phyloP scores from a whole-genome alignment of 768 basidiomycete species.

The Russula brevipes region DNA sequence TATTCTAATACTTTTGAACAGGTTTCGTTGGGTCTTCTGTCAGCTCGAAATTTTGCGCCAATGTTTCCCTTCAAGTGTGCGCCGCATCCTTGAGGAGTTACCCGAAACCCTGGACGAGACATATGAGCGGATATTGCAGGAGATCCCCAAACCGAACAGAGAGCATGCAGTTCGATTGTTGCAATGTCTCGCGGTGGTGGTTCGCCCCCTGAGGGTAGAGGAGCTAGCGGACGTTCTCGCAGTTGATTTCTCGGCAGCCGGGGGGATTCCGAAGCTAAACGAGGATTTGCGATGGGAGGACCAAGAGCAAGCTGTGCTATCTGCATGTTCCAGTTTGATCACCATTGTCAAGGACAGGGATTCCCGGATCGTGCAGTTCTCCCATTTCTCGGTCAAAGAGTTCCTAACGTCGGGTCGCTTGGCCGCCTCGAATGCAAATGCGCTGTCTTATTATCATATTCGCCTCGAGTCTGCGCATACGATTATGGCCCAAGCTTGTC shows the following conservation, averaged over 20 bases:
- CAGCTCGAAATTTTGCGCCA: neutral
- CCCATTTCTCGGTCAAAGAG: constrained; percentile 7
- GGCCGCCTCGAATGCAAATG: neutral
- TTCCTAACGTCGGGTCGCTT: constrained; percentile 3
- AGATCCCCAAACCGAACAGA: neutral
- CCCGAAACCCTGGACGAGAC: constrained; percentile 4
- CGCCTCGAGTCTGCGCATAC: neutral
- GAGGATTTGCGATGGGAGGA: neutral
- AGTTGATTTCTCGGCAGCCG: neutral
- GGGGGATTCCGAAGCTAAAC: neutral
- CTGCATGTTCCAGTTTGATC: constrained; percentile 3
- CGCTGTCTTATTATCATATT: neutral
- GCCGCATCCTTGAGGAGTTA: neutral
- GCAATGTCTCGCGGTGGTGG: neutral
- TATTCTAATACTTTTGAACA: neutral
- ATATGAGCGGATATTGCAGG: neutral
- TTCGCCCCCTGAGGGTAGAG: neutral
- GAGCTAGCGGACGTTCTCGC: neutral
- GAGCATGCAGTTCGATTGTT: neutral
- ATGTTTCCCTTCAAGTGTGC: neutral
- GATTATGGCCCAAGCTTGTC: neutral
- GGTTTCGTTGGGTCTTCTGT: constrained; percentile 10
- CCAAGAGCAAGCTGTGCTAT: neutral
- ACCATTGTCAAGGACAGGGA: neutral
- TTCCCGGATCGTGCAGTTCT: constrained; percentile 5